These are phyloP conservation scores for Ochromonas danica DNA, from an alignment of 108 stramenopile genomes.

Conservation along the genomic window DNA sequence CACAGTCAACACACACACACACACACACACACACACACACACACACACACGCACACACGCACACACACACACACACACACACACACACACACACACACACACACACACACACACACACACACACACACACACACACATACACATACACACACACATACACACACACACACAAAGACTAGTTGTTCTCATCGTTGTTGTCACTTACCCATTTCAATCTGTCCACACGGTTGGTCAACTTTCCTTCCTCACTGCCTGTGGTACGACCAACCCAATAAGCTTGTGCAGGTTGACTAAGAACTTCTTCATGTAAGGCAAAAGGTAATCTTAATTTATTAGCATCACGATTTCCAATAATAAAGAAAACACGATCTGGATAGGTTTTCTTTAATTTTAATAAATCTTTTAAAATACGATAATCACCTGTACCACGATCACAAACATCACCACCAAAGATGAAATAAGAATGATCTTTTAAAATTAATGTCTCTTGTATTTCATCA, in stretches of 20 bases:
- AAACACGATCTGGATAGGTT: conserved; percentile 67
- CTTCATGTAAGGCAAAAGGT: conserved; percentile 63
- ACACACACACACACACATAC: no score
- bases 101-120: no score
- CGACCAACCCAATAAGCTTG: background rate
- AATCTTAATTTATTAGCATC: conserved; percentile 83
- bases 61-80: no score
- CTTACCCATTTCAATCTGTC: conserved; percentile 31
- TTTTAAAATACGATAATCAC: conserved; percentile 73
- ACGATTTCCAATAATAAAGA: conserved; percentile 78
- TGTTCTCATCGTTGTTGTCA: no score
- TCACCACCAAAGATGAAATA: conserved; percentile 70
- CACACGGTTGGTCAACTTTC: background rate
- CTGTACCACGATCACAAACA: conserved; percentile 79
- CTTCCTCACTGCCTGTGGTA: background rate
- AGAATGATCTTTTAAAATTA: conserved; percentile 21
- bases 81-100: no score
- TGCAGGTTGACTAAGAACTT: background rate
- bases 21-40: no score
- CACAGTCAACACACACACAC: no score
- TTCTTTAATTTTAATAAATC: conserved; percentile 68
- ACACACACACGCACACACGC: no score
- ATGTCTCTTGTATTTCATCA: background rate
- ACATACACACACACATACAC: no score
- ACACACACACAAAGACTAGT: no score